Conservation (phyloP, 495 filamentous ascomycete genomes). For the Hypoxylon fuscum region DNA sequence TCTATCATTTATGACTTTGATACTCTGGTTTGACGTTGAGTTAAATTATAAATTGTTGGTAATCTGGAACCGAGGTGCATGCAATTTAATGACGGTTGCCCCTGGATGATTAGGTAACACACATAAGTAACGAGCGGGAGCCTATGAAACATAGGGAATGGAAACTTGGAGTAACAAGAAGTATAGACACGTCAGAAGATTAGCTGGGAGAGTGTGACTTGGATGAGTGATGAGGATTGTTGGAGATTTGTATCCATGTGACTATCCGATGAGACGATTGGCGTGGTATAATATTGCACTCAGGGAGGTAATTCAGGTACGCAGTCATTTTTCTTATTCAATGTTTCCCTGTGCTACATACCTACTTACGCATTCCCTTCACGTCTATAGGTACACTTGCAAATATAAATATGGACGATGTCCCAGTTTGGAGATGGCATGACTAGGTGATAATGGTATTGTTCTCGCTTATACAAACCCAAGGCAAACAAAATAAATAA, state of each 20-base stretch:
- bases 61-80: no score
- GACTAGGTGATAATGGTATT: no score
- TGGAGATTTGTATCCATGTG: constrained; percentile 20
- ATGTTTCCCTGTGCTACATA: not conserved
- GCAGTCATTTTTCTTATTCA: not conserved
- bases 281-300: constrained; percentile 9
- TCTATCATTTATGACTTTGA: no score
- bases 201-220: constrained; percentile 5
- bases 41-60: no score
- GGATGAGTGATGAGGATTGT: constrained; percentile 9
- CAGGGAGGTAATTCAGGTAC: constrained; percentile 10
- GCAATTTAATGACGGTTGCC: no score
- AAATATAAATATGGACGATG: no score
- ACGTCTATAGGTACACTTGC: not conserved
- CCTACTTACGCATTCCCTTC: not conserved
- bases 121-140: not conserved
- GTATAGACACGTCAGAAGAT: not conserved
- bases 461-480: not conserved
- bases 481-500: no score
- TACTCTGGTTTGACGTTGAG: no score
- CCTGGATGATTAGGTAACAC: no score
- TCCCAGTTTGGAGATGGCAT: no score
- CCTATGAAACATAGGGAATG: no score
- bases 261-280: constrained; percentile 11
- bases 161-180: not conserved